Percentiles rank a stretch among this genome's conserved stretches.
Evolutionary conservation across 2,329 filamentous ascomycete genomes (phyloP).

Genomic region (Beauveria pseudobassiana): DNA sequence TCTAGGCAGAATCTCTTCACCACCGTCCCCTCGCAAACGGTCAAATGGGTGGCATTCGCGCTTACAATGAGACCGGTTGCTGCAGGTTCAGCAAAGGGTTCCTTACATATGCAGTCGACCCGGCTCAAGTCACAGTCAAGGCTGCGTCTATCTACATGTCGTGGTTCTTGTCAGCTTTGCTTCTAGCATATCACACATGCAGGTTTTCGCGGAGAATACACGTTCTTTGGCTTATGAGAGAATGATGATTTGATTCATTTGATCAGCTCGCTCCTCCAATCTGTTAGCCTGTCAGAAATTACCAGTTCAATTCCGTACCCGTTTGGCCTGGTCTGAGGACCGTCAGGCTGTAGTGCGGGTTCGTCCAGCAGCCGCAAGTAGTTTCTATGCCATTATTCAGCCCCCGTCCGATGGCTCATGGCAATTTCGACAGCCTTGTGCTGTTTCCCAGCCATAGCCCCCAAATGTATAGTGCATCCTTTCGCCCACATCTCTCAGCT

Average conservation of each 20-base stretch:
- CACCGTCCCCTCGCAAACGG: background rate
- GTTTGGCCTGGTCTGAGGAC: background rate
- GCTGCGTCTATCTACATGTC: background rate
- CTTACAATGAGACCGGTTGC: background rate
- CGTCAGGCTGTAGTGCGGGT: background rate
- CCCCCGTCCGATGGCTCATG: background rate
- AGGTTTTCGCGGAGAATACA: background rate
- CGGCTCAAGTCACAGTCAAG: background rate
- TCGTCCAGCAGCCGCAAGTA: background rate
- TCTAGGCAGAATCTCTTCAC: background rate
- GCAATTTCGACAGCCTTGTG: background rate
- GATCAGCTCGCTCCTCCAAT: background rate
- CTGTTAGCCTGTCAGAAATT: background rate
- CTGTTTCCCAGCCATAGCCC: background rate
- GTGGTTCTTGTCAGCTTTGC: background rate
- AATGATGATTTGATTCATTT: background rate
- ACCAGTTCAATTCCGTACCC: background rate
- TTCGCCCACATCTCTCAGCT: background rate
- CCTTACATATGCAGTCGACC: background rate
- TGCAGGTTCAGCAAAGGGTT: background rate
- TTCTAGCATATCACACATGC: background rate
- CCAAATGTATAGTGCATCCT: slow-evolving; percentile 3
- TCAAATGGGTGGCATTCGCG: background rate
- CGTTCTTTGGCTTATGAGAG: background rate
- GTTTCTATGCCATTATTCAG: background rate